phyloP scores from a whole-genome alignment of 305 asterid species.

The Rubia peregrina region DNA sequence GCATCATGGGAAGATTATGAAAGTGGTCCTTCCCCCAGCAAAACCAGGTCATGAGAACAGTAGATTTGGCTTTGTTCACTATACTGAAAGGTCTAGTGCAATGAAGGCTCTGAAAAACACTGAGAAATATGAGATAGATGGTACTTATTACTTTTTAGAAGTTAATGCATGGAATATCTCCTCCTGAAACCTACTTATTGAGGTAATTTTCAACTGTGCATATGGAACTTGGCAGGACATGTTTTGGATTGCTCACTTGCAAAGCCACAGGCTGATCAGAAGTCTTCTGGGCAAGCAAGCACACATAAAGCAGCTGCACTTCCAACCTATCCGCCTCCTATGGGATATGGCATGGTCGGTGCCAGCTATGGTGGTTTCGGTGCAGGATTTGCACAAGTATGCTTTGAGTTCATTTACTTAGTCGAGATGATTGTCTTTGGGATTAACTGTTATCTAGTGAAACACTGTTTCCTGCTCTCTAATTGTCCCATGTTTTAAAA shows the following conservation, averaged over 20 bases:
- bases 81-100: slow-evolving; percentile 75
- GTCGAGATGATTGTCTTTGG: neutral
- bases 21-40: slow-evolving; percentile 92
- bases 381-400: slow-evolving; percentile 71
- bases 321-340: slow-evolving; percentile 65
- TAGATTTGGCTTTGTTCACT: slow-evolving; percentile 89
- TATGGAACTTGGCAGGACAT: slow-evolving; percentile 48
- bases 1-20: slow-evolving; percentile 72
- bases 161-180: slow-evolving; percentile 10
- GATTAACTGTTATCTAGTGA: neutral
- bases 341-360: slow-evolving; percentile 84
- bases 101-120: slow-evolving; percentile 87
- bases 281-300: slow-evolving; percentile 46
- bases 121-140: slow-evolving; percentile 79
- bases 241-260: slow-evolving; percentile 93
- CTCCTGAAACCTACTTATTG: neutral
- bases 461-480: neutral
- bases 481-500: neutral
- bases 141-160: slow-evolving; percentile 26
- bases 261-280: slow-evolving; percentile 92
- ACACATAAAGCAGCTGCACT: slow-evolving; percentile 54
- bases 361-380: slow-evolving; percentile 68
- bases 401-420: slow-evolving; percentile 17
- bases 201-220: slow-evolving; percentile 4
- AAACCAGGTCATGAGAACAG: slow-evolving; percentile 86